These are phyloP conservation scores for Ceraceosorus guamensis DNA, from an alignment of 1,284 basidiomycete genomes.

Conservation along the genomic window DNA sequence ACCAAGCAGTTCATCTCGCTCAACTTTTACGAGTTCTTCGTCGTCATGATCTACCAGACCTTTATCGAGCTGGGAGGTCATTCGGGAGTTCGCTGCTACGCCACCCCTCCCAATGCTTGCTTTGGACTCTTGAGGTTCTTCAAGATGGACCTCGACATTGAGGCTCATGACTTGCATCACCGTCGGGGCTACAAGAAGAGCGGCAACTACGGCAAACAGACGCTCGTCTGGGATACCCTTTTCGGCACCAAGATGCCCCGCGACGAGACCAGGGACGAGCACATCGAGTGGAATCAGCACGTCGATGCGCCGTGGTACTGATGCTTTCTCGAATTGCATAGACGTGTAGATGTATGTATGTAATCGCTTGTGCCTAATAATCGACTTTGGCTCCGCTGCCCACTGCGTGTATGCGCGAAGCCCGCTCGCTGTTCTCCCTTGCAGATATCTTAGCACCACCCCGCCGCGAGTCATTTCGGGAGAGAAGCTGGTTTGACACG, in stretches of 20 bases:
- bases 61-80: slow-evolving; percentile 32
- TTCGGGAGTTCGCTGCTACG: slow-evolving; percentile 31
- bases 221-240: neutral
- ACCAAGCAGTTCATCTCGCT: slow-evolving; percentile 6
- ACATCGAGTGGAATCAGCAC: slow-evolving; percentile 68
- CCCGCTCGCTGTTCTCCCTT: too few relatives aligned
- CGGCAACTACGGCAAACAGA: slow-evolving; percentile 38
- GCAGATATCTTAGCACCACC: too few relatives aligned
- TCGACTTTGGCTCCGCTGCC: too few relatives aligned
- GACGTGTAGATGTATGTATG: too few relatives aligned
- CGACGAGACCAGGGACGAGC: slow-evolving; percentile 30
- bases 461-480: too few relatives aligned
- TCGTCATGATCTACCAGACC: slow-evolving; percentile 25
- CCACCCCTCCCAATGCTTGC: neutral
- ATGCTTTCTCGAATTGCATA: too few relatives aligned
- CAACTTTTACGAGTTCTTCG: neutral
- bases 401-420: too few relatives aligned
- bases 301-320: too few relatives aligned
- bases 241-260: neutral
- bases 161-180: slow-evolving; percentile 48
- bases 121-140: neutral
- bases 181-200: slow-evolving; percentile 34
- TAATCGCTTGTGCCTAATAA: too few relatives aligned
- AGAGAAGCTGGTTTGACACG: too few relatives aligned
- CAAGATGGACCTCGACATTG: slow-evolving; percentile 29